These are phyloP conservation scores for Phytopythium chamaehyphon DNA, from an alignment of 352 stramenopile genomes.

Conservation along the genomic window DNA sequence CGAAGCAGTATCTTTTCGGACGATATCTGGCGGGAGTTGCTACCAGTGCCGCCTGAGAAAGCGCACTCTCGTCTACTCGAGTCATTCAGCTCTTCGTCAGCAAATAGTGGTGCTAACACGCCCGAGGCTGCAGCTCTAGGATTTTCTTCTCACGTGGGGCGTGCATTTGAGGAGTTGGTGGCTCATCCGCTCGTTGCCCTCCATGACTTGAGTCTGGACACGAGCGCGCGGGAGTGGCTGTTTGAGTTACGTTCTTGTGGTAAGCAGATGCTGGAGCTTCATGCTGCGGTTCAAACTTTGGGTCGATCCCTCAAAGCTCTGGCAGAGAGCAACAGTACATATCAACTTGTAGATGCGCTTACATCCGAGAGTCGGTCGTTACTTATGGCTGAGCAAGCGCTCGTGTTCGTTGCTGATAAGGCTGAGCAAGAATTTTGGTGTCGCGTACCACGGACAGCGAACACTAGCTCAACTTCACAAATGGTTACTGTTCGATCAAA, in stretches of 20 bases:
- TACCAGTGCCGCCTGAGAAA: slow-evolving; percentile 19
- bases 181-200: slow-evolving; percentile 45
- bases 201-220: slow-evolving; percentile 45
- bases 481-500: slow-evolving; percentile 40
- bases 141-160: slow-evolving; percentile 50
- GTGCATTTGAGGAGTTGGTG: slow-evolving; percentile 56
- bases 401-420: slow-evolving; percentile 68
- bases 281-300: slow-evolving; percentile 60
- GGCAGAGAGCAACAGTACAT: slow-evolving; percentile 49
- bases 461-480: slow-evolving; percentile 7
- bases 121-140: slow-evolving; percentile 4
- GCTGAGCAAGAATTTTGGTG: slow-evolving; percentile 79
- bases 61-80: background rate
- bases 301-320: slow-evolving; percentile 46
- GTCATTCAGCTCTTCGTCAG: background rate
- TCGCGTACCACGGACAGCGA: slow-evolving; percentile 26
- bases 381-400: slow-evolving; percentile 51
- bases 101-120: slow-evolving; percentile 4
- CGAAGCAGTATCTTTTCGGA: slow-evolving; percentile 37
- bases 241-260: slow-evolving; percentile 48
- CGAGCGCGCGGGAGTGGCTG: slow-evolving; percentile 59
- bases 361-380: slow-evolving; percentile 41
- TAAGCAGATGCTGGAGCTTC: slow-evolving; percentile 48
- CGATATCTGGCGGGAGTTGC: slow-evolving; percentile 47
- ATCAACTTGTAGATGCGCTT: slow-evolving; percentile 53